A percentile compares a stretch with the other conserved stretches of the same genome.
phyloP scores from a whole-genome alignment of 345 rosid species.

The Reutealis trisperma region DNA sequence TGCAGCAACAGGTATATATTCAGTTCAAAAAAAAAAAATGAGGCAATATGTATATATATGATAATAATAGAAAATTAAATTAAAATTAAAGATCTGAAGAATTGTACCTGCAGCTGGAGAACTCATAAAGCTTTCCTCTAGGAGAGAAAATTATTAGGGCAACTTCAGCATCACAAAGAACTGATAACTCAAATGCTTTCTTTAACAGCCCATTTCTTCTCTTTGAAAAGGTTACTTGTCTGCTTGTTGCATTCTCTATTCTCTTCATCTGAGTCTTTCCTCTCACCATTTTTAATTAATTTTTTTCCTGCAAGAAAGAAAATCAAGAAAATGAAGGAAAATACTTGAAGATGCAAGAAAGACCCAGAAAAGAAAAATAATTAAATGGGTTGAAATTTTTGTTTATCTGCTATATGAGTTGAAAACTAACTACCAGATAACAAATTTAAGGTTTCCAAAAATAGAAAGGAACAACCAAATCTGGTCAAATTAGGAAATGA shows the following conservation, averaged over 20 bases:
- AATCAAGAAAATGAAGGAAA: background rate
- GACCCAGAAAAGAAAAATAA: constrained; percentile 9
- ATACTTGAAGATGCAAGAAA: background rate
- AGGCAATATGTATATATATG: background rate
- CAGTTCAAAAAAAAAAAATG: background rate
- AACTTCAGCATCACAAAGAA: constrained; percentile 88
- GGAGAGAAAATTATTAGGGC: constrained; percentile 81
- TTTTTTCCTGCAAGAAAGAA: background rate
- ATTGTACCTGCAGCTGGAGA: constrained; percentile 63
- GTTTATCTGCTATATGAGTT: too few species aligned
- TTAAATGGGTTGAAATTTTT: background rate
- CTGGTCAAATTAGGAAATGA: constrained; percentile 26
- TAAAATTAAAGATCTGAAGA: background rate
- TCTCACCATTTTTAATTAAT: constrained; percentile 54
- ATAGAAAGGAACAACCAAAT: constrained; percentile 21
- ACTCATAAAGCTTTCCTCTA: constrained; percentile 79
- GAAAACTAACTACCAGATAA: too few species aligned
- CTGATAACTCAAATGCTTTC: constrained; percentile 82
- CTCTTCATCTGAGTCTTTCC: constrained; percentile 92
- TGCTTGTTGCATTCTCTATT: constrained; percentile 80
- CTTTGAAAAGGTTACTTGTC: constrained; percentile 92
- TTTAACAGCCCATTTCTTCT: constrained; percentile 78
- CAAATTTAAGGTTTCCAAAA: constrained; percentile 31
- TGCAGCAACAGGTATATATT: too few species aligned
- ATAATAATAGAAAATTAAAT: background rate